Conservation (phyloP, 1,139 yeast genomes). For the Meyerozyma elateridarum region DNA sequence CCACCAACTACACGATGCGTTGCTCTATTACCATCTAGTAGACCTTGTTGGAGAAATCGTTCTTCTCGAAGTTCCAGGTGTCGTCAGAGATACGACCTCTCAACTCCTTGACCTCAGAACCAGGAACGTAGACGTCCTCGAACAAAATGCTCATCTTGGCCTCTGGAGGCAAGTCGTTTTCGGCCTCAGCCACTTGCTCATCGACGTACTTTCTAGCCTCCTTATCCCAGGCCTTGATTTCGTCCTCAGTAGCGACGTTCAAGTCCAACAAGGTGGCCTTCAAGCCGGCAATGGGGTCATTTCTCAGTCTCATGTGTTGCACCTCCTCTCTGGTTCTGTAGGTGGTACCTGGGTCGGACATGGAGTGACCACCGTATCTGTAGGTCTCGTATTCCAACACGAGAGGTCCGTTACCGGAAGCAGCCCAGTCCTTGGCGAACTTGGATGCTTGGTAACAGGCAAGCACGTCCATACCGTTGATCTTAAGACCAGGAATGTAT, state of each 20-base stretch:
- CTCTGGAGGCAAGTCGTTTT: conserved; percentile 91
- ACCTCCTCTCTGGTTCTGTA: conserved; percentile 99
- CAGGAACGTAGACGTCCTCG: conserved; percentile 95
- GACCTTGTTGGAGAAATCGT: conserved; percentile 58
- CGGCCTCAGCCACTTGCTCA: conserved; percentile 91
- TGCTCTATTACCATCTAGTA: conserved; percentile 25
- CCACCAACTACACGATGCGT: too few relatives aligned
- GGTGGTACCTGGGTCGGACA: conserved; percentile 99
- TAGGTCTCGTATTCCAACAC: conserved; percentile 96
- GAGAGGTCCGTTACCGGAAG: conserved; percentile 91
- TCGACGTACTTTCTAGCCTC: conserved; percentile 94
- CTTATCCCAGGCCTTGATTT: conserved; percentile 90
- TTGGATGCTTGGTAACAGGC: conserved; percentile 95
- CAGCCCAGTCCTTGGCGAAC: conserved; percentile 95
- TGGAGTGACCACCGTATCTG: conserved; percentile 99
- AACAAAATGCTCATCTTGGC: conserved; percentile 91
- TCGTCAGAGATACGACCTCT: conserved; percentile 97
- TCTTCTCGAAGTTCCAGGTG: conserved; percentile 78
- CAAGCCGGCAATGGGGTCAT: conserved; percentile 96
- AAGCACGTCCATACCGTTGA: conserved; percentile 96
- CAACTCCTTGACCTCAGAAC: conserved; percentile 84
- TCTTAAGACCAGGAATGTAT: conserved; percentile 96
- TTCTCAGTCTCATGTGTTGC: conserved; percentile 98
- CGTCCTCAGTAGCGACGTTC: conserved; percentile 87
- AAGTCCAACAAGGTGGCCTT: conserved; percentile 80